These are phyloP conservation scores for Penicillium paradoxum DNA, from an alignment of 495 filamentous ascomycete genomes.

Conservation along the genomic window DNA sequence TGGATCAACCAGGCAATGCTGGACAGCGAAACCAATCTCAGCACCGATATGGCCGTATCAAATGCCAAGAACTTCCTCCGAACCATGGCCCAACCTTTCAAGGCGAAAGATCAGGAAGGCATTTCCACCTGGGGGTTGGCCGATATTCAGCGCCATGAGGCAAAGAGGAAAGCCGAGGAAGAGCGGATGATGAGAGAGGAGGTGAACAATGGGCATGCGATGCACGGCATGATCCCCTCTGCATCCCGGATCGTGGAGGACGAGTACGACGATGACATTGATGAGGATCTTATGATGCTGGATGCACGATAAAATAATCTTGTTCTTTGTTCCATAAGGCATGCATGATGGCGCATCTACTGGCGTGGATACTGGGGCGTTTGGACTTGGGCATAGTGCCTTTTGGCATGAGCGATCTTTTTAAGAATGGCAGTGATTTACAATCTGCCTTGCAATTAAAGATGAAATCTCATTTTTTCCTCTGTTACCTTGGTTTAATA, in stretches of 20 bases:
- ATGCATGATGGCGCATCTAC: constrained; percentile 6
- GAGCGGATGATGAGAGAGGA: constrained; percentile 46
- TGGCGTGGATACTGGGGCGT: constrained; percentile 12
- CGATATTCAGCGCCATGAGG: constrained; percentile 64
- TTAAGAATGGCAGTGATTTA: constrained; percentile 2
- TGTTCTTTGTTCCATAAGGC: background rate
- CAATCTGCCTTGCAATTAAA: background rate
- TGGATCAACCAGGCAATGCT: constrained; percentile 92
- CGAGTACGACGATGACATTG: constrained; percentile 60
- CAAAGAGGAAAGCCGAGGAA: constrained; percentile 67
- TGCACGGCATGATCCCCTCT: constrained; percentile 20
- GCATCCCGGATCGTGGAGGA: constrained; percentile 26
- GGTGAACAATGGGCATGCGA: constrained; percentile 22
- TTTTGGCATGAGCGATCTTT: constrained; percentile 24
- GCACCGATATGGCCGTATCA: constrained; percentile 91
- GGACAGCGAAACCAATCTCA: constrained; percentile 79
- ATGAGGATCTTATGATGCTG: constrained; percentile 57
- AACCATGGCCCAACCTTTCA: constrained; percentile 87
- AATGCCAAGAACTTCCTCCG: constrained; percentile 83
- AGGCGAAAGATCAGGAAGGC: constrained; percentile 76
- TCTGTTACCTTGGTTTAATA: no score
- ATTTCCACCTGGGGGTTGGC: constrained; percentile 84
- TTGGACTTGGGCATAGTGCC: constrained; percentile 12
- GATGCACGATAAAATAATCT: constrained; percentile 44
- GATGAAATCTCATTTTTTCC: no score